Conservation (phyloP, 2,329 filamentous ascomycete genomes). For the Scortechinia acanthostroma region DNA sequence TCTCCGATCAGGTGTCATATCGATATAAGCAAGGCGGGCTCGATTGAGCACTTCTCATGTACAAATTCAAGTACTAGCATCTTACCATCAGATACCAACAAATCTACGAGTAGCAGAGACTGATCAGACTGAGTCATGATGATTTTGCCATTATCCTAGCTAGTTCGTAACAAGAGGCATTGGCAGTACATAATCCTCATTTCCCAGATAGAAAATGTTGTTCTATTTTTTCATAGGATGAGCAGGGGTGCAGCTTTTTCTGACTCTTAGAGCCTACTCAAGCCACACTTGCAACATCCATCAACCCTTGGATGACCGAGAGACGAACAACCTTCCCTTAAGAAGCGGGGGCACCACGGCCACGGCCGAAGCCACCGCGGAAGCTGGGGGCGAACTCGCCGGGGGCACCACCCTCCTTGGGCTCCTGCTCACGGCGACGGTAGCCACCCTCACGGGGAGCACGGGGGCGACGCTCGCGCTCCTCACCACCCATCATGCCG, state of each 20-base stretch:
- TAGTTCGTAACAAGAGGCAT: too few relatives aligned
- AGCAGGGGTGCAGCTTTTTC: background rate
- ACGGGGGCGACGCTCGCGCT: conserved; percentile 76
- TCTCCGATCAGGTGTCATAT: too few relatives aligned
- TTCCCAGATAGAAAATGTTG: background rate
- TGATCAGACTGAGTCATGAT: too few relatives aligned
- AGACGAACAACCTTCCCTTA: conserved; percentile 12
- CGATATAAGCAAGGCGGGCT: too few relatives aligned
- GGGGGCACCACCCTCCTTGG: conserved; percentile 87
- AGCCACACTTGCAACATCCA: background rate
- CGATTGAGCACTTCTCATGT: too few relatives aligned
- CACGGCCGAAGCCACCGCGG: conserved; percentile 85
- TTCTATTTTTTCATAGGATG: too few relatives aligned
- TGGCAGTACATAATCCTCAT: too few relatives aligned
- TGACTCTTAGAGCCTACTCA: conserved; percentile 1
- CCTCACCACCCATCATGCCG: conserved; percentile 91
- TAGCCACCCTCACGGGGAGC: conserved; percentile 83
- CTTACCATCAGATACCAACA: too few relatives aligned
- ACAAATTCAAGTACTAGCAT: too few relatives aligned
- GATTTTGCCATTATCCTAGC: too few relatives aligned
- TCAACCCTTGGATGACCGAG: background rate
- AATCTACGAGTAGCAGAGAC: too few relatives aligned
- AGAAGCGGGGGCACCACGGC: conserved; percentile 70
- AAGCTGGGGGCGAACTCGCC: conserved; percentile 89
- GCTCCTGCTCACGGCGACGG: conserved; percentile 72